Evolutionary conservation across 192 early-diverging fungal genomes (phyloP).

Genomic region (Gigaspora rosea): DNA sequence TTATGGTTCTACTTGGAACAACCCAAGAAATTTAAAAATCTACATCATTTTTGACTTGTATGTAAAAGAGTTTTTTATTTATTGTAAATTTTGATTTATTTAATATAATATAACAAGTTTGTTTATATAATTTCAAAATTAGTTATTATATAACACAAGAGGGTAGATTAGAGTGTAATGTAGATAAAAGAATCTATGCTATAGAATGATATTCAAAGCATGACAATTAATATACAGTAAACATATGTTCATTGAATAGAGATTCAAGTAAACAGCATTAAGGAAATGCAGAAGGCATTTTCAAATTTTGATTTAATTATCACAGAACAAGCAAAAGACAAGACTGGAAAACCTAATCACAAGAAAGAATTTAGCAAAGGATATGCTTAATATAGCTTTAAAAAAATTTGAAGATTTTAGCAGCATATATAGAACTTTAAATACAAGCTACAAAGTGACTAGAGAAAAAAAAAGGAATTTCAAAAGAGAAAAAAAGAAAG

Average conservation of each 20-base stretch:
- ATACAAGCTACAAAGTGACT: too few relatives aligned
- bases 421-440: too few relatives aligned
- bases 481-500: too few relatives aligned
- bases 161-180: background rate
- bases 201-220: slow-evolving; percentile 20
- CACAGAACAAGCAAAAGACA: too few relatives aligned
- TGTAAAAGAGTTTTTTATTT: background rate
- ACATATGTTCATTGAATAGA: slow-evolving; percentile 19
- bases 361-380: too few relatives aligned
- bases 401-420: too few relatives aligned
- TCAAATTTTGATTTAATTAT: background rate
- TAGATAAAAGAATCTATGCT: slow-evolving; percentile 10
- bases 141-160: slow-evolving; percentile 23
- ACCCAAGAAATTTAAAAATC: too few relatives aligned
- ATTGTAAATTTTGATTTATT: background rate
- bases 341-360: too few relatives aligned
- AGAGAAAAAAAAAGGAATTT: too few relatives aligned
- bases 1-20: too few relatives aligned
- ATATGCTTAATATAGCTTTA: too few relatives aligned
- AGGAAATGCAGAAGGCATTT: background rate
- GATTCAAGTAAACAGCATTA: background rate
- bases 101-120: background rate
- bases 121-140: background rate
- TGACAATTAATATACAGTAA: slow-evolving; percentile 17
- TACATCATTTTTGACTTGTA: too few relatives aligned